A percentile compares a stretch with the other conserved stretches of the same genome.
These are phyloP conservation scores for Trichophyton benhamiae DNA, from an alignment of 2,329 filamentous ascomycete genomes.

Conservation along the genomic window DNA sequence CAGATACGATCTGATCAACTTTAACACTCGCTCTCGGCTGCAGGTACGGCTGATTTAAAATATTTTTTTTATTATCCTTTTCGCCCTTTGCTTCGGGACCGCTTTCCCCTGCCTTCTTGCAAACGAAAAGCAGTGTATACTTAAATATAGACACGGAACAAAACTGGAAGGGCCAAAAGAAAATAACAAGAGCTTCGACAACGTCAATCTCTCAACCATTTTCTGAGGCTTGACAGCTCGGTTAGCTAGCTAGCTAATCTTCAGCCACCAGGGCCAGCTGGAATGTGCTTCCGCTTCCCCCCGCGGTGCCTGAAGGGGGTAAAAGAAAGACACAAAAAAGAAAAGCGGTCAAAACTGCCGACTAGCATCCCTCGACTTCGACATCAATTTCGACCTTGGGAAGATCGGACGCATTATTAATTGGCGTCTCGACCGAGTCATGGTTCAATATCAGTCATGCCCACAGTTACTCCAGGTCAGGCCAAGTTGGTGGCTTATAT, in stretches of 20 bases:
- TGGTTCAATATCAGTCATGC: not conserved
- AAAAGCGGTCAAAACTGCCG: constrained; percentile 1
- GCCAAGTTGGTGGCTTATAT: not conserved
- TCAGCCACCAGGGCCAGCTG: not conserved
- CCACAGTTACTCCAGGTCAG: too few relatives aligned
- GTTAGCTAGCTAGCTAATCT: not conserved
- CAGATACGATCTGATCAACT: not conserved
- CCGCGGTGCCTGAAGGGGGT: not conserved
- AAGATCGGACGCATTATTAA: not conserved
- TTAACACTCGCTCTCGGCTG: not conserved
- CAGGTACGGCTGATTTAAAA: not conserved
- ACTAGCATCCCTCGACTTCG: not conserved
- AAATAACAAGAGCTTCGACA: not conserved
- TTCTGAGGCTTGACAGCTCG: not conserved
- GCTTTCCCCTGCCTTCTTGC: not conserved
- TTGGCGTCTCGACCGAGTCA: constrained; percentile 3
- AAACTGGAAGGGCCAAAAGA: not conserved
- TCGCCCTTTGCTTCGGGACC: not conserved
- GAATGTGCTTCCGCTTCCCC: not conserved
- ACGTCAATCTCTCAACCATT: not conserved
- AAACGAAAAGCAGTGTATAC: not conserved
- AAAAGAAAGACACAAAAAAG: not conserved
- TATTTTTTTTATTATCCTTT: not conserved
- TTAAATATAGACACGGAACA: not conserved
- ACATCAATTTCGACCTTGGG: not conserved